Evolutionary conservation across 495 filamentous ascomycete species (phyloP).

Genomic region (Neurospora hispaniola): DNA sequence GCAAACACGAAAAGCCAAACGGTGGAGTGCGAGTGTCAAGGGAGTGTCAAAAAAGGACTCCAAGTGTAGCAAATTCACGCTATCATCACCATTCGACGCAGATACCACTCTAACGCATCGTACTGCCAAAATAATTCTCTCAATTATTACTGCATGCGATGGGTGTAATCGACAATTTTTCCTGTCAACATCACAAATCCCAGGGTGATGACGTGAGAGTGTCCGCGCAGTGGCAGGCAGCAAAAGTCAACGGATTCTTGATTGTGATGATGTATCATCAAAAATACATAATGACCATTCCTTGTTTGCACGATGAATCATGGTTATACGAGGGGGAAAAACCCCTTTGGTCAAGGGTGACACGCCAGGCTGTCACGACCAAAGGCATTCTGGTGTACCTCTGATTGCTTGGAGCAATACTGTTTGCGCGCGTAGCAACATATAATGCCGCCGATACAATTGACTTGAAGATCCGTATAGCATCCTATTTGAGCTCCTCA

Average conservation of each 20-base stretch:
- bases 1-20: background rate
- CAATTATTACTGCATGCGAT: background rate
- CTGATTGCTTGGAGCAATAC: background rate
- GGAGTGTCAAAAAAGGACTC: background rate
- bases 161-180: background rate
- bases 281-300: background rate
- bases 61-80: background rate
- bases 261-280: background rate
- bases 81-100: background rate
- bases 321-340: background rate
- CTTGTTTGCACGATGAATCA: background rate
- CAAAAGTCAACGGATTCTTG: background rate
- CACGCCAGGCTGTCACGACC: background rate
- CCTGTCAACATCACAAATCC: background rate
- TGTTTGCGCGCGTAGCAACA: background rate
- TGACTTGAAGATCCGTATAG: background rate
- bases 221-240: background rate
- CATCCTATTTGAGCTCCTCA: background rate
- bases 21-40: background rate
- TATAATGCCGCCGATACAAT: background rate
- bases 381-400: background rate
- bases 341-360: background rate
- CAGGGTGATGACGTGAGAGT: background rate
- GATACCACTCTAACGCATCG: background rate
- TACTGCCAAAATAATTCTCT: background rate